phyloP scores from a whole-genome alignment of 1,284 basidiomycete species.

The Mycosarcoma mackinlayi region DNA sequence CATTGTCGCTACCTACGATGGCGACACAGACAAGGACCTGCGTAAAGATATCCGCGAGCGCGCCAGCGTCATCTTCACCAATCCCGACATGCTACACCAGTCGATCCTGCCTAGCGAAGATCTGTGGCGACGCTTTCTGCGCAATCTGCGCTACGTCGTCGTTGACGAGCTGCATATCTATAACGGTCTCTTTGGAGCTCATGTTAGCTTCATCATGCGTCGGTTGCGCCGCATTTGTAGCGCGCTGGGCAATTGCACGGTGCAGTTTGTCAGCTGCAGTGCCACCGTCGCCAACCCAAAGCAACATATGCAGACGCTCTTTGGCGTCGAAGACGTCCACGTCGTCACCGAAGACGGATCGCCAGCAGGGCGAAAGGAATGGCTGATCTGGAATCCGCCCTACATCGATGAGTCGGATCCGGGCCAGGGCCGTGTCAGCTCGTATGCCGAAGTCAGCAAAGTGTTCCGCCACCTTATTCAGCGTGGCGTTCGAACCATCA shows the following conservation, averaged over 20 bases:
- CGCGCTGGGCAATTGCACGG: slow-evolving; percentile 81
- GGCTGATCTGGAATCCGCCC: slow-evolving; percentile 72
- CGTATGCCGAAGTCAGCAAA: slow-evolving; percentile 78
- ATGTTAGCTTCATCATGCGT: slow-evolving; percentile 62
- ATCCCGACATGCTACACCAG: slow-evolving; percentile 82
- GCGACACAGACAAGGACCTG: slow-evolving; percentile 81
- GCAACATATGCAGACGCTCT: slow-evolving; percentile 62
- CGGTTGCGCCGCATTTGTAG: slow-evolving; percentile 80
- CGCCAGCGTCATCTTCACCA: slow-evolving; percentile 72
- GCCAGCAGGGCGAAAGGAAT: slow-evolving; percentile 80
- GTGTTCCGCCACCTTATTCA: slow-evolving; percentile 86
- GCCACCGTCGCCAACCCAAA: slow-evolving; percentile 84
- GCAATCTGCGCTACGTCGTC: slow-evolving; percentile 80
- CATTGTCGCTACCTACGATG: slow-evolving; percentile 85
- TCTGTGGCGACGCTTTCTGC: slow-evolving; percentile 78
- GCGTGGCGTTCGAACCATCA: slow-evolving; percentile 81
- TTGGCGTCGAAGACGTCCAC: slow-evolving; percentile 75
- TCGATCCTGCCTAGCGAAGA: slow-evolving; percentile 87
- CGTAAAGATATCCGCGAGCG: slow-evolving; percentile 68
- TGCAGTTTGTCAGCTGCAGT: slow-evolving; percentile 85
- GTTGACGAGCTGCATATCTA: slow-evolving; percentile 89
- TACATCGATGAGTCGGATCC: slow-evolving; percentile 75
- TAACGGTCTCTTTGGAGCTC: slow-evolving; percentile 62
- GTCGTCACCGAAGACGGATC: slow-evolving; percentile 84
- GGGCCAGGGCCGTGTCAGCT: slow-evolving; percentile 74